phyloP scores from a whole-genome alignment of 2,329 filamentous ascomycete species.

The Aulographum hederae region DNA sequence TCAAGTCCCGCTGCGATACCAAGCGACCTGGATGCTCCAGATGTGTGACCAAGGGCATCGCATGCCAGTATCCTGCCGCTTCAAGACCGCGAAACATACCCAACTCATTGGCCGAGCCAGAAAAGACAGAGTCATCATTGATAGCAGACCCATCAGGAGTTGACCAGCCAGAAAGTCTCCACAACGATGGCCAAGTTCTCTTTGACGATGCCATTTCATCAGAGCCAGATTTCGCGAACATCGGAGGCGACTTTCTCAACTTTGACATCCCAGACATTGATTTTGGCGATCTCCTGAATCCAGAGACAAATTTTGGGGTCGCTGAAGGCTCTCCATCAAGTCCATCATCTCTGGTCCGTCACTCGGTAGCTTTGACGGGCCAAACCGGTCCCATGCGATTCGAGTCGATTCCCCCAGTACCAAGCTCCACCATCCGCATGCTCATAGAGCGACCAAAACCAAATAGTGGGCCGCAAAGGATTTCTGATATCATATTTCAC shows the following conservation, averaged over 20 bases:
- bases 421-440: slow-evolving; percentile 9
- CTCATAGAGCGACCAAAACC: slow-evolving; percentile 12
- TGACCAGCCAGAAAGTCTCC: background rate
- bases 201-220: background rate
- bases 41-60: slow-evolving; percentile 16
- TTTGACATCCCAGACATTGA: background rate
- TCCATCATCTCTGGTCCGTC: background rate
- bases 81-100: too few relatives aligned
- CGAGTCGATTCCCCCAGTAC: slow-evolving; percentile 11
- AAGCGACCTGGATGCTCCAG: slow-evolving; percentile 19
- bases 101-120: background rate
- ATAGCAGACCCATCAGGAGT: background rate
- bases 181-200: background rate
- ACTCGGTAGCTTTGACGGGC: background rate
- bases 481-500: slow-evolving; percentile 18
- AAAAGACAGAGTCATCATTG: background rate
- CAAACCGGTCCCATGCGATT: background rate
- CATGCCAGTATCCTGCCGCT: slow-evolving; percentile 21
- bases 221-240: background rate
- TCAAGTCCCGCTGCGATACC: slow-evolving; percentile 21
- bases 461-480: slow-evolving; percentile 13
- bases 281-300: background rate
- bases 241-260: background rate
- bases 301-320: background rate
- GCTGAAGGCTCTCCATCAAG: background rate